Evolutionary conservation across 2,329 filamentous ascomycete genomes (phyloP).

Genomic region (Ophiobolus disseminans): DNA sequence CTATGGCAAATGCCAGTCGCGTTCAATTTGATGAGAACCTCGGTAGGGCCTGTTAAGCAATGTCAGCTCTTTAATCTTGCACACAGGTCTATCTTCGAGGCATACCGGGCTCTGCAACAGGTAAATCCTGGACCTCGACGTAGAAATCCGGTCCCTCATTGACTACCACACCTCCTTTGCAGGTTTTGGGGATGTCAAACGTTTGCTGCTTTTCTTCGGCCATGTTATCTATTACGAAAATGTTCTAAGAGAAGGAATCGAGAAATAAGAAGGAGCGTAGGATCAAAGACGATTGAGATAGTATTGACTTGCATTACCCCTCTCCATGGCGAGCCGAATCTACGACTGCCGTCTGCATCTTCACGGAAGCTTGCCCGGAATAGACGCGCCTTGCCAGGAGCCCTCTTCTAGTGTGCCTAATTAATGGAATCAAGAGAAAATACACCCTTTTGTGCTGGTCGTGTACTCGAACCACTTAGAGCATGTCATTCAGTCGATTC

Average conservation of each 20-base stretch:
- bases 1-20: conserved; percentile 65
- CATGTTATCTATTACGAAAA: conserved; percentile 20
- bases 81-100: background rate
- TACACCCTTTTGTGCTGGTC: too few species aligned
- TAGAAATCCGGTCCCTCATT: conserved; percentile 60
- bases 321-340: too few species aligned
- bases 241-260: background rate
- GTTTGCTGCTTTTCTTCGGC: conserved; percentile 32
- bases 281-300: background rate
- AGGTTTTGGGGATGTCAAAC: conserved; percentile 57
- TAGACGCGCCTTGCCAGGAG: too few species aligned
- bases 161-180: conserved; percentile 61
- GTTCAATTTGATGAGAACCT: conserved; percentile 65
- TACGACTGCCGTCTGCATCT: too few species aligned
- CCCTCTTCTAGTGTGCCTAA: too few species aligned
- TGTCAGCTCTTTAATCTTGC: conserved; percentile 5
- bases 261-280: background rate
- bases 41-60: conserved; percentile 54
- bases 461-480: background rate
- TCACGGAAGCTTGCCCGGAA: too few species aligned
- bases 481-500: conserved; percentile 1
- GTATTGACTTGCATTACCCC: too few species aligned
- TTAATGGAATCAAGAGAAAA: too few species aligned
- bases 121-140: conserved; percentile 56
- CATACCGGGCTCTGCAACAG: conserved; percentile 57